Evolutionary conservation across 2,329 filamentous ascomycete species (phyloP).

Genomic region (Paecilomyces sp.): DNA sequence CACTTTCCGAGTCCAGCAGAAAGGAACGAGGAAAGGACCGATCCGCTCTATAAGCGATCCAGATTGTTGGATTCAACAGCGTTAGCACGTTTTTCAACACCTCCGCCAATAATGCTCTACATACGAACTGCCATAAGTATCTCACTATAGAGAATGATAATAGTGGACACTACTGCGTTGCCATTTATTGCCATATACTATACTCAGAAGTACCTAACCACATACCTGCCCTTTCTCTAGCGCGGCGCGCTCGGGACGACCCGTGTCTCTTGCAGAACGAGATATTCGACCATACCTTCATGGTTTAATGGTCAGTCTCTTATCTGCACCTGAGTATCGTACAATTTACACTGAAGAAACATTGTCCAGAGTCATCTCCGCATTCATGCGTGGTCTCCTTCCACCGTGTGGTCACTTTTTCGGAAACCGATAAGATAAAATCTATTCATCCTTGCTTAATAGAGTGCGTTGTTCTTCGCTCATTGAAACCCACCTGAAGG

Average conservation of each 20-base stretch:
- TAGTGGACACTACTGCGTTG: too few species aligned
- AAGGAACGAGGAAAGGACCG: neutral
- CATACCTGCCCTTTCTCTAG: neutral
- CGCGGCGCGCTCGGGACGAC: neutral
- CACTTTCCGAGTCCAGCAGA: neutral
- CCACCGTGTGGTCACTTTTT: neutral
- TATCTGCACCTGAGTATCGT: neutral
- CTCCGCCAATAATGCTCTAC: neutral
- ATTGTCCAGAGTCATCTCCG: neutral
- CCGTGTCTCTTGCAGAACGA: neutral
- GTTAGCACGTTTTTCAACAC: neutral
- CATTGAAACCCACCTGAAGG: neutral
- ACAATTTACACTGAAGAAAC: neutral
- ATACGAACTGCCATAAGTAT: neutral
- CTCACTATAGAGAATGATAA: neutral
- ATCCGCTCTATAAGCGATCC: neutral
- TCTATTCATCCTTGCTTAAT: neutral
- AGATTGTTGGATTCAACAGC: neutral
- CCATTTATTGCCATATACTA: neutral
- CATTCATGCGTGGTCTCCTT: neutral
- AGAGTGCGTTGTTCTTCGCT: neutral
- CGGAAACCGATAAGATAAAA: neutral
- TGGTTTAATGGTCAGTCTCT: neutral
- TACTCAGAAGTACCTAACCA: neutral
- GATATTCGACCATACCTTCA: neutral